Evolutionary conservation across 805 yeast species (phyloP), one percentile per base, ranked within the genome.

Genomic region (Zygoascus bituminiphila): DNA sequence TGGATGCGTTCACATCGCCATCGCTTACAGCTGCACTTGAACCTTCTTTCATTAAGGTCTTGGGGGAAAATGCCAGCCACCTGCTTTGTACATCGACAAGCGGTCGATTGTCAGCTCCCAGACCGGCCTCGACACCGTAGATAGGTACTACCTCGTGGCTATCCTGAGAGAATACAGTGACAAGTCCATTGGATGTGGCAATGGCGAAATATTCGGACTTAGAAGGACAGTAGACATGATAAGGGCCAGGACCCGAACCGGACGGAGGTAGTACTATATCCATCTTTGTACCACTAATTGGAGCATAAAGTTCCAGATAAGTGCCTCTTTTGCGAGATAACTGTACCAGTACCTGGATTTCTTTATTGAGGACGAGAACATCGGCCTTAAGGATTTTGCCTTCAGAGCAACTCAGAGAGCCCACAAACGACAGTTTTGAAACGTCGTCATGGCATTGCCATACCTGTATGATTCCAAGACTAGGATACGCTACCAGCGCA

Each of bases 11-110:
- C 9, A 29, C 22, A 9, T 20, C 33, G 17, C 20, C 26, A 24
- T 19, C 9, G 17, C 26, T 17, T 9, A 5, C 31, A 15, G 15
- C 22, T 21, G 45, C 47, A 38, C 25, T 39, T 66, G 63, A 26
- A 4, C 39, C 22, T 17, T 59, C 54, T 52, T 60, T 59, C 56
- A 73, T 76, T 10, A 54, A 51, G 19, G 66, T 61, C 4, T 72
- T 62, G 0, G 79, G 77, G 10, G 70, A 66, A 53, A 70, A 75
- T 5, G 70, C 74, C 19, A 78, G 56, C 78, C 79, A 75, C 39
- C 70, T 63, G 7, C 75, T 79, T 33, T 68, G 67, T 1, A 77
- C 41, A 55, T 77, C 82, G 54, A 71, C 72, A 1, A 78, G 70
- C 1, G 80, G 75, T 25, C 53, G 47, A 10, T 62, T 65, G 44